Percentiles rank a stretch among this genome's conserved stretches.
Evolutionary conservation across 331 rosid genomes (phyloP).

Genomic region (Rosa hybrid): DNA sequence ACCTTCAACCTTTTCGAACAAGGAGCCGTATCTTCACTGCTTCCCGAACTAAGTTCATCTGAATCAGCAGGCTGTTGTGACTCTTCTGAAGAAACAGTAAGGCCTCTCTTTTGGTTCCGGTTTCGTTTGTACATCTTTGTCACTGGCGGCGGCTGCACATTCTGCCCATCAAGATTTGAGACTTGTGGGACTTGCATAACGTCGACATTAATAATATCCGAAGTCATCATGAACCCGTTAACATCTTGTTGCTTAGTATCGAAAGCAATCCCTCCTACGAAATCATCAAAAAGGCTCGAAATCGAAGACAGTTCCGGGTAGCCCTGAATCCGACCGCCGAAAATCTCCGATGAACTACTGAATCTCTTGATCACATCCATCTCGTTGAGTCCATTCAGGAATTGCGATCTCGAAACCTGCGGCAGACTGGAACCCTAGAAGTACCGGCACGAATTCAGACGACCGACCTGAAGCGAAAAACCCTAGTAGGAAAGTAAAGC

Average conservation of each 20-base stretch:
- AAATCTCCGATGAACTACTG: background rate
- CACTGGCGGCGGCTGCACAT: background rate
- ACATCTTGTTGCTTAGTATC: background rate
- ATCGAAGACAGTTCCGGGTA: background rate
- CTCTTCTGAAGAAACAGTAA: background rate
- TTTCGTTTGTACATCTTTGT: background rate
- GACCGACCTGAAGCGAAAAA: background rate
- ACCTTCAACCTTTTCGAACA: slow-evolving; percentile 34
- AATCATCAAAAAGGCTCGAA: background rate
- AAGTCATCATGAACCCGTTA: background rate
- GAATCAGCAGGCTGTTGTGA: background rate
- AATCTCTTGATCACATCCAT: background rate
- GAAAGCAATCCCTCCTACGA: background rate
- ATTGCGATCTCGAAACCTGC: background rate
- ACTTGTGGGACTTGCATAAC: background rate
- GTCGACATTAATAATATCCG: too few relatives aligned
- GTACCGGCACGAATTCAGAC: background rate
- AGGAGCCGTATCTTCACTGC: slow-evolving; percentile 16
- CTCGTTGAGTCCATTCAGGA: background rate
- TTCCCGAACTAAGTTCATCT: background rate
- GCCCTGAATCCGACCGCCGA: background rate
- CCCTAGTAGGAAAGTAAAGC: background rate
- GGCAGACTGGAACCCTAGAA: background rate
- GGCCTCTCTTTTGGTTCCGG: background rate
- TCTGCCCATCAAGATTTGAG: slow-evolving; percentile 10